Base-by-base conservation (phyloP, 306 rosid genomes). In the Acacia crassicarpa region DNA sequence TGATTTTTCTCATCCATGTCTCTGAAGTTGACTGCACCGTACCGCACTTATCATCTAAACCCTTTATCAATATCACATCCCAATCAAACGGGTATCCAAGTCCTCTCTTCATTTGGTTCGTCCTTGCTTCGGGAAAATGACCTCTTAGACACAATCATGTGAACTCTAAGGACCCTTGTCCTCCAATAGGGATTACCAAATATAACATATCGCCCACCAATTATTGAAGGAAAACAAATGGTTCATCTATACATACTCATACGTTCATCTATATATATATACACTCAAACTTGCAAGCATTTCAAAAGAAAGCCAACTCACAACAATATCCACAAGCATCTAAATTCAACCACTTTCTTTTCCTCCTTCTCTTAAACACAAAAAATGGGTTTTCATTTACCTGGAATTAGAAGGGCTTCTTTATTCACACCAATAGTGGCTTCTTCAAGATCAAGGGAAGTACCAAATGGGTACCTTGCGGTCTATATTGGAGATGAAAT, bases 401-500 rank as follows among this genome's bases (percentile, higher is more conserved):
- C 77, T 16, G 35, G 71, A 11, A 44, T 70, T n/a, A 40, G 12
- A 69, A 12, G 67, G 1, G 6, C 53, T 20, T 49, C 53, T 20
- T 49, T 54, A 35, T 13, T 43, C 22, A 8, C 67, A 35, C 22
- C 54, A 78, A n/a, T 76, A 76, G 41, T 15, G 11, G 48, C 61
- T 33, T 46, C 71, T 2, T 61, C 19, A 13, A 65, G 48, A 13
- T 23, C 70, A 17, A 27, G 19, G 6, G 81, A 72, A 13, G 78
- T 82, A 9, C 81, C 81, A n/a, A 82, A 58, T 20, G 85, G 78
- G 2, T 76, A 69, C 56, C 30, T 77, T 33, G 69, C 67, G 2
- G 67, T 82, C 3, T 58, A 76, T 33, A 78, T 82, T 45, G 78
- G 81, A 16, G 85, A 76, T 2, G 48, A 82, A 69, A 68, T 53